Base-by-base conservation (phyloP, 495 filamentous ascomycete species). In the Xylaria scruposa region DNA sequence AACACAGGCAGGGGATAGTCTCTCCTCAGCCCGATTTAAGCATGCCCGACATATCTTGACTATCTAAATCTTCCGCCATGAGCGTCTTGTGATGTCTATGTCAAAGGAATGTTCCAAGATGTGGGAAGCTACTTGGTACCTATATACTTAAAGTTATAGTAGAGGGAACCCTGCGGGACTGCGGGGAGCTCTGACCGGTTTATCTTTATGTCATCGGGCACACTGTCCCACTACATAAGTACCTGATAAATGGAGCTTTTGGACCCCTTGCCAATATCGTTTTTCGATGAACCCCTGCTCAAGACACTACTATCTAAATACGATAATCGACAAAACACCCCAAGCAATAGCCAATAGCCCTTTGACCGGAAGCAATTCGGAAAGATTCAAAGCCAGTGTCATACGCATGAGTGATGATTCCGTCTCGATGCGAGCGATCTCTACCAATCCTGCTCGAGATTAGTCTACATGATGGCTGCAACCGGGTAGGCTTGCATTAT, bases 181-280 rank as follows among this genome's bases (percentile, higher is more conserved):
- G 15, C 19, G 13, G 19, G 15, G 29, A 59, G 3, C 21, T 26
- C 51, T n/a, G n/a, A n/a, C n/a, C 51, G 10, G 15, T 31, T 31
- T 31, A 3, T 31, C 29, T 31, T 31, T 62, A 62, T 62, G 60
- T 62, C 60, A 62, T 62, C 12, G 59, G 2, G 59, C 59, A 33
- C 59, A 42, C 19, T 1, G 33, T 31, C 58, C 58, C 58, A 60
- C 58, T n/a, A 38, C 38, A 31, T n/a, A 38, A 38, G n/a, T n/a
- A n/a, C n/a, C n/a, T n/a, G n/a, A 10, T 1, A 60, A 59, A 21
- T n/a, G 29, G 58, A 38, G 17, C 31, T 38, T 13, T 19, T 10
- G 47, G 26, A 53, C 49, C 53, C 51, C 53, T 66, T 38, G 46
- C 29, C 63, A 38, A 44, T 26, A 53, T 26, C 4, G 51, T 15